Base-by-base conservation (phyloP, 2,329 filamentous ascomycete genomes). In the Colletotrichum sp. region DNA sequence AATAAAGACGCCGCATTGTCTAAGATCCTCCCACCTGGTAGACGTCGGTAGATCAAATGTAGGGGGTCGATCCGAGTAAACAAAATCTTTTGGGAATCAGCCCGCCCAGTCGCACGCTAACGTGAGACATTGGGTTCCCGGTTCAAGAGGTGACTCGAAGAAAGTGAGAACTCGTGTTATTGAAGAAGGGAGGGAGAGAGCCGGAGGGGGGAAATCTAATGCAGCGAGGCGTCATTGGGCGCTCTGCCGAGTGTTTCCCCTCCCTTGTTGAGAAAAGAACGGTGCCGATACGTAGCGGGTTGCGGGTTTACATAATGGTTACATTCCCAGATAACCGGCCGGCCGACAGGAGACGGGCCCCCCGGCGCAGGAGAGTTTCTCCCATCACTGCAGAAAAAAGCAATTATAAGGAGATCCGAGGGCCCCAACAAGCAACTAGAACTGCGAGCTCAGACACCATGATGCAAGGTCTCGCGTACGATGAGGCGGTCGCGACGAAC, bases 221-320 rank as follows among this genome's bases (percentile, higher is more conserved):
- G 61, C 72, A 63, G 26, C 24, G 48, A 30, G 57, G 36, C 70
- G 70, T 73, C 73, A 65, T 75, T 36, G 57, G 28, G 16, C 57
- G 39, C 34, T 48, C 48, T 21, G 66, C 52, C 15, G 48, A 16
- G 65, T 60, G 57, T 48, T 36, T 34, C 43, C 63, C 69, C 69
- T 67, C 69, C 73, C 73, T 75, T 75, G 64, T 69, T 75, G 73
- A 75, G 70, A 75, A 75, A 72, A 72, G 73, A 75, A 75, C 73
- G 18, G 60, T 63, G 64, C 21, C 43, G n/a, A 73, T 67, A 15
- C 28, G 71, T 30, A 36, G 34, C 24, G 55, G 13, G 39, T 67
- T 55, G 28, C 60, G 67, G 65, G 32, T 52, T 48, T 73, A 61
- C 57, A 64, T 55, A 67, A 68, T 43, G 60, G 59, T 48, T 43